A percentile compares a stretch with the other conserved stretches of the same genome.
Conservation (phyloP, 2,329 filamentous ascomycete genomes). For the Xylaria sp. region DNA sequence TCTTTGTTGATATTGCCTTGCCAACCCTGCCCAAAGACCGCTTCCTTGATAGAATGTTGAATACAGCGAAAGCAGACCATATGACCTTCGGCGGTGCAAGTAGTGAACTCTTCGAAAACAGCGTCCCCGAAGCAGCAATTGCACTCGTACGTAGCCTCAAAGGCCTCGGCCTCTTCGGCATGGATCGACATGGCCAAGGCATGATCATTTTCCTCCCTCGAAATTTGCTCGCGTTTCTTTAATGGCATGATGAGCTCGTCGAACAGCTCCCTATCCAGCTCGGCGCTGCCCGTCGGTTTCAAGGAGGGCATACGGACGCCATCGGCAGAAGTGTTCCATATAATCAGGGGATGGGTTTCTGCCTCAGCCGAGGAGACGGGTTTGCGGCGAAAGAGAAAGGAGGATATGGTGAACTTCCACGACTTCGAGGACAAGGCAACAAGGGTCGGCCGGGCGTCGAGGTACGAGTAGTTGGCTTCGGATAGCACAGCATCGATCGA, state of each 20-base stretch:
- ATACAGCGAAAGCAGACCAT: constrained; percentile 83
- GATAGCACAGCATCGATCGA: constrained; percentile 79
- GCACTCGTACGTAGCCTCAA: constrained; percentile 67
- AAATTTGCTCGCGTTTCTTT: constrained; percentile 45
- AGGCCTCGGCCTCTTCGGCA: constrained; percentile 60
- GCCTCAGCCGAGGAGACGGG: constrained; percentile 55
- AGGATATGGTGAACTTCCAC: constrained; percentile 75
- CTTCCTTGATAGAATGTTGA: constrained; percentile 78
- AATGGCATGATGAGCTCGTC: constrained; percentile 59
- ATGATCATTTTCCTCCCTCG: constrained; percentile 55
- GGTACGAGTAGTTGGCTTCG: constrained; percentile 79
- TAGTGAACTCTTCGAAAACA: constrained; percentile 73
- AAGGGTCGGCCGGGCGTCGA: constrained; percentile 70
- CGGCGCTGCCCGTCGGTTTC: constrained; percentile 65
- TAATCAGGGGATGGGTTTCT: constrained; percentile 64
- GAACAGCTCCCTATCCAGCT: constrained; percentile 66
- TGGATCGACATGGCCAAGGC: constrained; percentile 58
- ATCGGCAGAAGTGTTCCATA: constrained; percentile 61
- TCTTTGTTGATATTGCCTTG: constrained; percentile 74
- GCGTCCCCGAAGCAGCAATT: constrained; percentile 75
- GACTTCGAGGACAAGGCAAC: constrained; percentile 71
- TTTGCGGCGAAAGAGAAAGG: constrained; percentile 69
- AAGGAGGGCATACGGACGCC: constrained; percentile 63
- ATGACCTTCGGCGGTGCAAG: constrained; percentile 70
- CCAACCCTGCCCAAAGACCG: constrained; percentile 93